A percentile compares a stretch with the other conserved stretches of the same genome.
These are phyloP conservation scores for Rhododendron kiyosumense DNA, from an alignment of 148 eudicot species.

Conservation along the genomic window DNA sequence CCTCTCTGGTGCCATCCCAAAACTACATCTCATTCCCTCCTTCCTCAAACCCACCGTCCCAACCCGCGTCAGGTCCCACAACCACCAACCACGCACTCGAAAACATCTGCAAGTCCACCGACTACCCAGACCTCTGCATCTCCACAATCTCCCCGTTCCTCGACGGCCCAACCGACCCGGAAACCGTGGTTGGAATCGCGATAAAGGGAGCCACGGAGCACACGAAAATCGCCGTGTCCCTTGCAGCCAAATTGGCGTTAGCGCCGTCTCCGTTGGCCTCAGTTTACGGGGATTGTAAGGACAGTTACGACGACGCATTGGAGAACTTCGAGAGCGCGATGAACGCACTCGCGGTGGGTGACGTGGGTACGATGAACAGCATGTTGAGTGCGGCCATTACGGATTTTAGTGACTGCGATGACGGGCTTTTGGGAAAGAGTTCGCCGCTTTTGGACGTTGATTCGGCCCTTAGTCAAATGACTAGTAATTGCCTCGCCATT, in stretches of 20 bases:
- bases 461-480: conserved; percentile 26
- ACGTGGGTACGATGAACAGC: conserved; percentile 29
- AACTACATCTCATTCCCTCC: not conserved
- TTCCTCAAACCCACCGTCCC: not conserved
- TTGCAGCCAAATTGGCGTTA: not conserved
- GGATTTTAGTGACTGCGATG: conserved; percentile 31
- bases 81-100: not conserved
- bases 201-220: conserved; percentile 13
- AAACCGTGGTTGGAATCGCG: conserved; percentile 17
- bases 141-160: conserved; percentile 10
- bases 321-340: conserved; percentile 27
- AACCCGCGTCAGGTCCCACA: not conserved
- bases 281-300: conserved; percentile 16
- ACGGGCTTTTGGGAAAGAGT: conserved; percentile 1
- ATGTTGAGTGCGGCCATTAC: conserved; percentile 45
- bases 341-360: conserved; percentile 5
- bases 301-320: conserved; percentile 21
- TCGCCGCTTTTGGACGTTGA: conserved; percentile 15
- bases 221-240: conserved; percentile 3
- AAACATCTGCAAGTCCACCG: conserved; percentile 28
- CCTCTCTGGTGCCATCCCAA: not conserved
- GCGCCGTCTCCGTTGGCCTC: not conserved
- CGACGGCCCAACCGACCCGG: conserved; percentile 3
- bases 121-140: conserved; percentile 27
- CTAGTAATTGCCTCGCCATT: conserved; percentile 47